Percentiles rank a stretch among this genome's conserved stretches.
These are phyloP conservation scores for Pichia sp. DNA, from an alignment of 1,139 yeast genomes.

Conservation along the genomic window DNA sequence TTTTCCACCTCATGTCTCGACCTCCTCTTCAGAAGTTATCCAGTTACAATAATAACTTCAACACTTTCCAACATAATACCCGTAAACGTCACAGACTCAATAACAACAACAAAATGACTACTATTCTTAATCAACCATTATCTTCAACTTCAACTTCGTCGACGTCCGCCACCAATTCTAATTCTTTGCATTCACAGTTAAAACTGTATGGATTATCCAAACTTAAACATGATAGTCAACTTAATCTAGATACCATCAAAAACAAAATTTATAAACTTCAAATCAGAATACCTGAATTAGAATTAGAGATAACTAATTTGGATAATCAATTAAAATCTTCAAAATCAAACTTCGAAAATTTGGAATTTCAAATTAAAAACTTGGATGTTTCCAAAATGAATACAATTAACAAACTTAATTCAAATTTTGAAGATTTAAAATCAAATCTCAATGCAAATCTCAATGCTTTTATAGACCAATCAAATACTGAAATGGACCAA, in stretches of 20 bases:
- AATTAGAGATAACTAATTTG: conserved; percentile 7
- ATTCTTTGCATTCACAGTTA: background rate
- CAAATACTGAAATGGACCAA: conserved; percentile 6
- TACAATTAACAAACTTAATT: background rate
- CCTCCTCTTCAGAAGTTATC: background rate
- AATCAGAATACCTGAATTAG: conserved; percentile 22
- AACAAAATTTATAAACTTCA: conserved; percentile 20
- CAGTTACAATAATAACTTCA: background rate
- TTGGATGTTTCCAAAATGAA: conserved; percentile 3
- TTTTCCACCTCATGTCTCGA: background rate
- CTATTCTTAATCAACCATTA: background rate
- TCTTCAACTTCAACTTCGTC: background rate
- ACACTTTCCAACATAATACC: background rate
- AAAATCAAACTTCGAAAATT: conserved; percentile 13
- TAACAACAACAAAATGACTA: background rate
- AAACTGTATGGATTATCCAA: conserved; percentile 4
- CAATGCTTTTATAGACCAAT: conserved; percentile 13
- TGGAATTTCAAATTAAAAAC: conserved; percentile 15
- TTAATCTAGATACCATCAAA: conserved; percentile 5
- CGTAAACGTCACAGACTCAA: background rate
- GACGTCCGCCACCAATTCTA: background rate
- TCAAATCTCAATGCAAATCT: conserved; percentile 14
- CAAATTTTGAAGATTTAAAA: conserved; percentile 4
- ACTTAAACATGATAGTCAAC: conserved; percentile 7
- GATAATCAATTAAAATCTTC: background rate